A percentile compares a stretch with the other conserved stretches of the same genome.
Evolutionary conservation across 1,139 yeast genomes (phyloP).

Genomic region (Yamadazyma blattariae): DNA sequence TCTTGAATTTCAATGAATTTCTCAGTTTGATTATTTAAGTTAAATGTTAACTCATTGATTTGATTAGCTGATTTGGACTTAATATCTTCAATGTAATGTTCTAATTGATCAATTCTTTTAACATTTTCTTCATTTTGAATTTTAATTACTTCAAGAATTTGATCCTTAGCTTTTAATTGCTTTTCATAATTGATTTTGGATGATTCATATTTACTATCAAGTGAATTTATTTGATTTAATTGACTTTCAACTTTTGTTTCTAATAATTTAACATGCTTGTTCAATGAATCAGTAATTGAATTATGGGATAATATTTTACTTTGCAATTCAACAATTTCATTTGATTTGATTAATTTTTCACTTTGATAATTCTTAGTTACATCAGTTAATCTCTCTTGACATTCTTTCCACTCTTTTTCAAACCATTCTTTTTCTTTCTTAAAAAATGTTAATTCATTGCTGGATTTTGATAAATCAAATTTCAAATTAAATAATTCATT

Average conservation of each 20-base stretch:
- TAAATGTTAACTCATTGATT: conserved; percentile 20
- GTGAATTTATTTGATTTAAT: conserved; percentile 32
- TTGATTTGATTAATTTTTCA: conserved; percentile 29
- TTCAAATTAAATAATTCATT: conserved; percentile 41
- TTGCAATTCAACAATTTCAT: conserved; percentile 26
- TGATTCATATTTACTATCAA: conserved; percentile 25
- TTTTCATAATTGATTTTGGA: conserved; percentile 54
- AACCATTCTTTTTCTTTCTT: conserved; percentile 46
- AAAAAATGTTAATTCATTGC: conserved; percentile 34
- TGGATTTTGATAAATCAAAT: conserved; percentile 38
- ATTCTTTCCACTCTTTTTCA: conserved; percentile 41
- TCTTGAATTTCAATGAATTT: conserved; percentile 32
- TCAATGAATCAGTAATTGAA: conserved; percentile 17
- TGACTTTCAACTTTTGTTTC: conserved; percentile 43
- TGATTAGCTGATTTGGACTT: conserved; percentile 34
- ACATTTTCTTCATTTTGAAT: conserved; percentile 45
- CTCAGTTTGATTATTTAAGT: conserved; percentile 30
- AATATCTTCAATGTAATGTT: conserved; percentile 41
- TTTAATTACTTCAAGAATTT: conserved; percentile 59
- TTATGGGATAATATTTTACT: conserved; percentile 25
- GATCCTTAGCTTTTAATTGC: conserved; percentile 65
- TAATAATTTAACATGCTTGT: conserved; percentile 15
- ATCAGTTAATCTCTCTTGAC: conserved; percentile 38
- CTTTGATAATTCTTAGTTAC: conserved; percentile 39
- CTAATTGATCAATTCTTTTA: conserved; percentile 48